Conservation (phyloP, 306 rosid genomes). For the Pterocarpus santalinus region DNA sequence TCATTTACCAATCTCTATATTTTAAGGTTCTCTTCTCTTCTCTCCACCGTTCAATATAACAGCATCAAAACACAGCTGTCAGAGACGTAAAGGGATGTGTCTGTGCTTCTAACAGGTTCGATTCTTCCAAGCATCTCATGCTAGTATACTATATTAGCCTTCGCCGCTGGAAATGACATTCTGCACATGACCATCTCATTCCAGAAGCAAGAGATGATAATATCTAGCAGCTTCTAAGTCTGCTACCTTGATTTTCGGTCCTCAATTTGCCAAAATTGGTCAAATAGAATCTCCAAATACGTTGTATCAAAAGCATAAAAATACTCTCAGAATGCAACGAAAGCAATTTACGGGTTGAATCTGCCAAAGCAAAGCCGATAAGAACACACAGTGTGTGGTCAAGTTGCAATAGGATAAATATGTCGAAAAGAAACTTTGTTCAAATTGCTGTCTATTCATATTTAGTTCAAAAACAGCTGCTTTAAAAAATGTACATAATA, state of each 20-base stretch:
- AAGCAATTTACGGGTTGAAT: background rate
- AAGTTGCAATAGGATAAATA: constrained; percentile 13
- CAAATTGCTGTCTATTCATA: background rate
- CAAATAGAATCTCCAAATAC: background rate
- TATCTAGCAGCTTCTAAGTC: background rate
- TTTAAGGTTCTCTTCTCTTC: background rate
- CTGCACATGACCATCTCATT: background rate
- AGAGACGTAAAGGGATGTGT: background rate
- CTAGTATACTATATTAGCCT: background rate
- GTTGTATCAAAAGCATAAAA: background rate
- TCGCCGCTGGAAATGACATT: constrained; percentile 21
- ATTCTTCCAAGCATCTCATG: background rate
- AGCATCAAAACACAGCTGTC: background rate
- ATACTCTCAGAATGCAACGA: background rate
- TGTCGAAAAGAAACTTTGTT: background rate
- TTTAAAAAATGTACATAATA: background rate
- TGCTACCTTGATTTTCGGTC: background rate
- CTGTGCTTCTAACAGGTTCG: background rate
- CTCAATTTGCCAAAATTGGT: background rate
- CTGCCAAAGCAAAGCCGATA: constrained; percentile 33
- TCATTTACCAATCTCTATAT: background rate
- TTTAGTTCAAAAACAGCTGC: constrained; percentile 12
- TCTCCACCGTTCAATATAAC: background rate
- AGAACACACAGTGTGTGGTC: background rate
- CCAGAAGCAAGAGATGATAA: background rate